Base-by-base conservation (phyloP, 352 stramenopile genomes). In the Hyphochytrium catenoides region DNA sequence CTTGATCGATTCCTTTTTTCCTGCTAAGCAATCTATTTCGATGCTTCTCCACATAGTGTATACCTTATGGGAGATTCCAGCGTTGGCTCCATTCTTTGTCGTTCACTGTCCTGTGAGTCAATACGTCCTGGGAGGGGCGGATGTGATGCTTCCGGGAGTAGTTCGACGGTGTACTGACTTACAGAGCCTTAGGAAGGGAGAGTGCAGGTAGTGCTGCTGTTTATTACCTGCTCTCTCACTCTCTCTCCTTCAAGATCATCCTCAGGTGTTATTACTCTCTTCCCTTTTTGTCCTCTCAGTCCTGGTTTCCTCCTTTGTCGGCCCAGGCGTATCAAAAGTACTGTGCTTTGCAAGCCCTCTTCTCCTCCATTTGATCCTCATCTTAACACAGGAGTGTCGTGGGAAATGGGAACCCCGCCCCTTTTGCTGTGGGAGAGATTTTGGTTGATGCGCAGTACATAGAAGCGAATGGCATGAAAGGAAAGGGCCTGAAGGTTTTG, bases 71-170 rank as follows among this genome's bases (percentile, higher is more conserved):
- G 40, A 45, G 1, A 40, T 44, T 3, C 44, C 61, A 0, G 34
- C 49, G 16, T 32, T 78, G 16, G 44, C 29, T 15, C 66, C 64
- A 5, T 34, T 44, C 18, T 38, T 84, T 26, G 38, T 54, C 20
- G 65, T 84, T 23, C 64, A 84, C 36, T 63, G 64, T 8, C 64
- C 65, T 2, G 69, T 77, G 48, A 84, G 69, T 32, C 50, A 74
- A 31, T 84, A 73, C 20, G 57, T 81, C 24, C 43, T 84, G 17
- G 58, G 66, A 22, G 69, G 69, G 5, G 69, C 69, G 0, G 69
- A 81, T 31, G 63, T 79, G 31, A 84, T 84, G 69, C 49, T 79
- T 24, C 69, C 69, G 0, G 69, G 69, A 3, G 66, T 84, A 1
- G 57, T 84, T 4, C 69, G 75, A 29, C 33, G 56, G 26, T 62